phyloP scores from a whole-genome alignment of 257 asterid species.

The Capsicum chinense region DNA sequence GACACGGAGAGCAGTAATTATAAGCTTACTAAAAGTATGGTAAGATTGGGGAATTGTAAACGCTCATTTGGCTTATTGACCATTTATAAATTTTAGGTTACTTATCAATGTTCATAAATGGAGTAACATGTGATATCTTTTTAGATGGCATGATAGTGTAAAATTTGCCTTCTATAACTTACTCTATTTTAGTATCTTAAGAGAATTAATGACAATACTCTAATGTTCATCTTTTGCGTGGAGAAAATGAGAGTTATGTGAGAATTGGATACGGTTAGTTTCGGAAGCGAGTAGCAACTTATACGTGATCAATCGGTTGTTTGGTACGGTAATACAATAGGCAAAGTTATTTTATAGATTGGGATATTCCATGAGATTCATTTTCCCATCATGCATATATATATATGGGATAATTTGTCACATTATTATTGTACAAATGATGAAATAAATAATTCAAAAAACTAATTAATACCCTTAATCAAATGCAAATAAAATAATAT shows the following conservation, averaged over 20 bases:
- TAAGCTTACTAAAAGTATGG: not conserved
- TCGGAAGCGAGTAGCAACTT: not conserved
- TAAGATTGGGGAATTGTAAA: not conserved
- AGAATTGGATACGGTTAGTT: not conserved
- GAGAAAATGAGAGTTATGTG: not conserved
- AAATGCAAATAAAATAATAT: no score
- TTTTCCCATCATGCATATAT: no score
- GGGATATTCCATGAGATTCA: no score
- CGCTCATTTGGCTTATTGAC: no score
- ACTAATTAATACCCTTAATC: no score
- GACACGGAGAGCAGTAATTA: not conserved
- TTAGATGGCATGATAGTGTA: not conserved
- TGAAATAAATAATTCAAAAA: no score
- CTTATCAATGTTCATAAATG: not conserved
- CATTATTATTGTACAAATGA: no score
- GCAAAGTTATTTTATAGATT: no score
- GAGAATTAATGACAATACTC: not conserved
- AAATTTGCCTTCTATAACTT: no score
- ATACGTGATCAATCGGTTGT: no score
- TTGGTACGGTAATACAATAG: no score
- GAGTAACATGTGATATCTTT: not conserved
- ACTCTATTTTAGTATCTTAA: not conserved
- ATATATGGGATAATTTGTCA: no score
- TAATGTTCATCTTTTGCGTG: not conserved
- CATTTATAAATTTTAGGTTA: not conserved